Conservation (phyloP, 164 flowering plant species). For the Stephania japonica region DNA sequence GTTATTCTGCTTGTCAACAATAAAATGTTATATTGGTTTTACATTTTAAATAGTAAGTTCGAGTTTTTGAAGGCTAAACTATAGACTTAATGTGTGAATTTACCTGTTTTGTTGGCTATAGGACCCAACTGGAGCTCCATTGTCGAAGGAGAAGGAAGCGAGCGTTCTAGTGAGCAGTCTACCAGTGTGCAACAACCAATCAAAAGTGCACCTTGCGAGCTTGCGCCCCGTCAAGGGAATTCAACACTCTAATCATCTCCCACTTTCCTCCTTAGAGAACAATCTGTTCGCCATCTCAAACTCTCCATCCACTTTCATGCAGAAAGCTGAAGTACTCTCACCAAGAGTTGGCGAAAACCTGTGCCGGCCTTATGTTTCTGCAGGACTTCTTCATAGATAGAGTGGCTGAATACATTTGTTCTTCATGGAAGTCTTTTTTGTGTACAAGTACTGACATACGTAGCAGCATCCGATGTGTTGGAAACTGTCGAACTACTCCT, state of each 20-base stretch:
- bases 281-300: conserved; percentile 33
- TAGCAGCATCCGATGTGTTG: conserved; percentile 2
- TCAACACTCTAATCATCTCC: conserved; percentile 27
- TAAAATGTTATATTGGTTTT: too few relatives aligned
- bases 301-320: conserved; percentile 11
- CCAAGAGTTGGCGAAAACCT: conserved; percentile 35
- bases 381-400: conserved; percentile 13
- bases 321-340: conserved; percentile 31
- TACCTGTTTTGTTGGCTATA: conserved; percentile 14
- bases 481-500: conserved; percentile 31
- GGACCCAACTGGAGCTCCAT: conserved; percentile 68
- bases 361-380: conserved; percentile 30
- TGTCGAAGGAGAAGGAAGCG: conserved; percentile 53
- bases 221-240: conserved; percentile 39
- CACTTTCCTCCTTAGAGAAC: conserved; percentile 58
- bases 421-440: neutral
- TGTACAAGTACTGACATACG: neutral
- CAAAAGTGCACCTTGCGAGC: conserved; percentile 46
- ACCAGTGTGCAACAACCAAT: conserved; percentile 47
- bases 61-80: neutral
- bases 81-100: too few relatives aligned
- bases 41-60: neutral
- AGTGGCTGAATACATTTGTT: neutral
- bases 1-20: neutral
- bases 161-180: conserved; percentile 37